Evolutionary conservation across 1,284 basidiomycete genomes (phyloP), one percentile per base, ranked within the genome.

Genomic region (Cryptococcus maquisensis): DNA sequence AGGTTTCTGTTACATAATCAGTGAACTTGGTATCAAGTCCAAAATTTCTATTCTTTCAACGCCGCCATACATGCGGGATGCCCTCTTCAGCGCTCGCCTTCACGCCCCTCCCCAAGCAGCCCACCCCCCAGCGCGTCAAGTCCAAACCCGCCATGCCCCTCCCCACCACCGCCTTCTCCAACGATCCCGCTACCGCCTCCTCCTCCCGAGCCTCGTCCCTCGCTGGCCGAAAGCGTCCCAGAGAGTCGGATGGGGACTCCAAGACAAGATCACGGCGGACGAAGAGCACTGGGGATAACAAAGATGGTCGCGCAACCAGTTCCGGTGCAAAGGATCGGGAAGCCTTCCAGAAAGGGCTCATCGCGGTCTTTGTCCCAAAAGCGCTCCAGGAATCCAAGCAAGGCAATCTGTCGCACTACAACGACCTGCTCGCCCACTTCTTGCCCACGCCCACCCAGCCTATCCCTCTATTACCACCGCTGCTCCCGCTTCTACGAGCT

Each of bases 401-500:
- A 63, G 79, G 79, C 28, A 69, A 75, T 46, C 67, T 70, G 47
- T 66, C 69, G 13, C 72, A 75, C 51, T 83, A 82, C 67, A 75
- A 78, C 52, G 80, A 82, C 61, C 77, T 83, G 16, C 67, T 82
- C 20, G 67, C 78, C 1, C 80, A 82, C 59, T 81, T 83, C 60
- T 59, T 71, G 50, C 77, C 71, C 4, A 68, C 63, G 13, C 72
- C 64, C 13, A 67, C 55, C 24, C 62, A 47, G 32, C 71, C 64
- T 15, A 55, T 45, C 8, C 65, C 66, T 7, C 51, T 71, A 24
- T 62, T 76, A 12, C 67, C 72, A 2, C 77, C 79, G 53, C 74
- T 82, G 26, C 69, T 78, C 13, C 79, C 80, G 0, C 72, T 82
- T 3, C 75, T 81, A 3, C 77, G 79, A 49, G 78, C 63, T 86